Conservation (phyloP, 164 flowering plant genomes). For the Vitis labrusca region DNA sequence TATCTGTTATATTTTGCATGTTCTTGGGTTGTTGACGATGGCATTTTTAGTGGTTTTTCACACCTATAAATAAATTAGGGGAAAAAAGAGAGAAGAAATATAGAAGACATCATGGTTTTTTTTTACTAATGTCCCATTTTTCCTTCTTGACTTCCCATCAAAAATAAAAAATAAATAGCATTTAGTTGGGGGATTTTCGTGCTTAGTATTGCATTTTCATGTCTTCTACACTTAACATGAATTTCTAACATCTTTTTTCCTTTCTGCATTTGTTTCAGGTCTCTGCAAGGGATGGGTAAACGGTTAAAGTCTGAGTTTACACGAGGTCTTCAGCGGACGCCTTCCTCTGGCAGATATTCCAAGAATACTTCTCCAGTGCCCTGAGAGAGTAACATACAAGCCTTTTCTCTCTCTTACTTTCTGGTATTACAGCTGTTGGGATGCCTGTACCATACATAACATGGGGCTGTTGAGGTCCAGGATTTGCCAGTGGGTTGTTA, state of each 20-base stretch:
- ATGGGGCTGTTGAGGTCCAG: background rate
- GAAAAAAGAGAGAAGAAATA: too few relatives aligned
- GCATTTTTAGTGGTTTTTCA: too few relatives aligned
- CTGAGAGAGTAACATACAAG: slow-evolving; percentile 27
- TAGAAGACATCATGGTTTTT: too few relatives aligned
- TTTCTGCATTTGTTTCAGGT: slow-evolving; percentile 32
- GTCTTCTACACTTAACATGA: background rate
- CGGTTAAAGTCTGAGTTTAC: slow-evolving; percentile 64
- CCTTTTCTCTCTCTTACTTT: background rate
- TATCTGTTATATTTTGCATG: too few relatives aligned
- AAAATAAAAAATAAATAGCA: too few relatives aligned
- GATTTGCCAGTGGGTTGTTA: background rate
- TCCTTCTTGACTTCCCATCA: too few relatives aligned
- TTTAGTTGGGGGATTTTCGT: too few relatives aligned
- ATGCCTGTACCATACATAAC: too few relatives aligned
- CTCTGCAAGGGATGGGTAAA: slow-evolving; percentile 57
- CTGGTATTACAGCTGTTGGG: background rate
- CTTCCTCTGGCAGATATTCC: slow-evolving; percentile 65
- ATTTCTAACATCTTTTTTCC: background rate
- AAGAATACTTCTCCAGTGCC: slow-evolving; percentile 60
- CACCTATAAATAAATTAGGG: too few relatives aligned
- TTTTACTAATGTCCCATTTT: too few relatives aligned
- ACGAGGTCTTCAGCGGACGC: slow-evolving; percentile 53
- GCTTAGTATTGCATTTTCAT: background rate
- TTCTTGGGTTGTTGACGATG: too few relatives aligned